A percentile compares a stretch with the other conserved stretches of the same genome.
Evolutionary conservation across 495 filamentous ascomycete species (phyloP).

Genomic region (Echria macrotheca): DNA sequence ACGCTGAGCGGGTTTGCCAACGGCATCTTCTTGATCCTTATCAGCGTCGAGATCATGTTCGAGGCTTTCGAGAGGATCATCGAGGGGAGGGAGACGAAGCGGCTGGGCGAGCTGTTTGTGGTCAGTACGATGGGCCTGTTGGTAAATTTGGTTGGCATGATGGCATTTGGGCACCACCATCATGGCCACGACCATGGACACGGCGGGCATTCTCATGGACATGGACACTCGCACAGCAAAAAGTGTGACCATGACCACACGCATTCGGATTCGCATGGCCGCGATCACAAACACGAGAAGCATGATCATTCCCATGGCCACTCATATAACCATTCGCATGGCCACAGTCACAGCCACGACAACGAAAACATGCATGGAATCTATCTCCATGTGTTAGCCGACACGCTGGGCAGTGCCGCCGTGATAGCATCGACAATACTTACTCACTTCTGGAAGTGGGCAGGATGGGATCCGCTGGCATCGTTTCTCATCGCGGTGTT

Average conservation of each 20-base stretch:
- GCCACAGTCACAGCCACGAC: slow-evolving; percentile 53
- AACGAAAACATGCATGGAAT: slow-evolving; percentile 99
- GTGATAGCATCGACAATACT: slow-evolving; percentile 89
- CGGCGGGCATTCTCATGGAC: slow-evolving; percentile 28
- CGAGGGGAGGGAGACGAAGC: slow-evolving; percentile 73
- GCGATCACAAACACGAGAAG: slow-evolving; percentile 31
- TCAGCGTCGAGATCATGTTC: slow-evolving; percentile 93
- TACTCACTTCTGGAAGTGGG: slow-evolving; percentile 80
- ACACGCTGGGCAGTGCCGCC: slow-evolving; percentile 88
- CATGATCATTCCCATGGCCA: slow-evolving; percentile 25
- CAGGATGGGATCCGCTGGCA: slow-evolving; percentile 92
- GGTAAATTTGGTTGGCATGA: slow-evolving; percentile 89
- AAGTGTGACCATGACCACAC: slow-evolving; percentile 42
- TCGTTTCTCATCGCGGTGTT: slow-evolving; percentile 90
- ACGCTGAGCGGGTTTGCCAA: slow-evolving; percentile 96
- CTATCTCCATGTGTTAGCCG: slow-evolving; percentile 90
- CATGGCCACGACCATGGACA: slow-evolving; percentile 62
- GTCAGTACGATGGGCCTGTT: slow-evolving; percentile 79
- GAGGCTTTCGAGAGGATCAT: slow-evolving; percentile 85
- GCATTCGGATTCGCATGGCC: slow-evolving; percentile 53
- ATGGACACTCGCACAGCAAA: slow-evolving; percentile 24
- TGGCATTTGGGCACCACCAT: slow-evolving; percentile 70
- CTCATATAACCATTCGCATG: slow-evolving; percentile 26
- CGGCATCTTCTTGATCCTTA: slow-evolving; percentile 91
- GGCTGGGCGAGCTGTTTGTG: slow-evolving; percentile 78